Base-by-base conservation (phyloP, 2,329 filamentous ascomycete genomes). In the Cordyceps tenuipes region DNA sequence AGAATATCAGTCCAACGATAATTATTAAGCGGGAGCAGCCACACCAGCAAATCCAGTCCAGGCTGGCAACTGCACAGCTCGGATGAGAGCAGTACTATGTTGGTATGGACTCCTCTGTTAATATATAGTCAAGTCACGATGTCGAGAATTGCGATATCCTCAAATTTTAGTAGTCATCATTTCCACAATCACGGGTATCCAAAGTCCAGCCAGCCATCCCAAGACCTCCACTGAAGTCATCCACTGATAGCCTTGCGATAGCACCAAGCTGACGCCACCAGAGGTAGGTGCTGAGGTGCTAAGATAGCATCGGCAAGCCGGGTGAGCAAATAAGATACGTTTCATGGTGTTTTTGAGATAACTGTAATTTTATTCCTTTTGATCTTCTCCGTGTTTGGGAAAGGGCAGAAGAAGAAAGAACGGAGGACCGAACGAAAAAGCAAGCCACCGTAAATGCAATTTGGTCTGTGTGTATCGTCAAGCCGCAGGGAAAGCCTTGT, bases 1-100 rank as follows among this genome's bases (percentile, higher is more conserved):
- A 19, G 6, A 43, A 43, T 44, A 47, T 6, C 47, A 58, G 56
- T 47, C 56, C 47, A 58, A 58, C 56, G 47, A 58, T 51, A 58
- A n/a, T n/a, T n/a, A n/a, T n/a, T n/a, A 23, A 58, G 56, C 31
- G 12, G 31, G n/a, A 26, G 31, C n/a, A 39, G 44, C 31, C 23
- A n/a, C n/a, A 49, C 15, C 39, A 23, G 23, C 23, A 23, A 23
- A 4, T 23, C 23, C 23, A 23, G 8, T 13, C 12, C n/a, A 13
- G 17, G 10, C 3, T 17, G 34, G 21, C 15, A 15, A 43, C 39
- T 17, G 15, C 15, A 43, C 39, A 43, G n/a, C 13, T 43, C 7
- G 15, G 17, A 54, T 17, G 13, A 23, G 7, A 13, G 9, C 8
- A 36, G 34, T 36, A 36, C 13, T 10, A 8, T 36, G 5, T 13